phyloP scores from a whole-genome alignment of 1,284 basidiomycete genomes.

The Austropuccinia psidii region DNA sequence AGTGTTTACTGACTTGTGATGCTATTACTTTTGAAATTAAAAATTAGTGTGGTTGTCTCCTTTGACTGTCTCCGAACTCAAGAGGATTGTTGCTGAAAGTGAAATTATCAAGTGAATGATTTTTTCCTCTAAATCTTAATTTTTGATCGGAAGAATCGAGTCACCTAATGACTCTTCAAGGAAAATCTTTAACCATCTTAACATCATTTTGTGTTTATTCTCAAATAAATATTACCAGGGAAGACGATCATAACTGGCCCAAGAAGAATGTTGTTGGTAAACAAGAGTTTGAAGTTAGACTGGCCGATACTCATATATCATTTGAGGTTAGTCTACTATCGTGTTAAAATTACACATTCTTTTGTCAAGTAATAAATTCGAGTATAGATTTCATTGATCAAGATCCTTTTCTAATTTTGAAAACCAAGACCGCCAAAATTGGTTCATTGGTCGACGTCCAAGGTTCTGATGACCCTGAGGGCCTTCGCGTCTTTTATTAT shows the following conservation, averaged over 20 bases:
- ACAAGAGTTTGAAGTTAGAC: slow-evolving; percentile 89
- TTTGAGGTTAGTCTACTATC: slow-evolving; percentile 68
- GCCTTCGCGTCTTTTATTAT: slow-evolving; percentile 97
- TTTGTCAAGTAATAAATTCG: background rate
- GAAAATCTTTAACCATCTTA: background rate
- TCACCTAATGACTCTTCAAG: background rate
- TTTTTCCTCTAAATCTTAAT: background rate
- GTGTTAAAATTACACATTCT: background rate
- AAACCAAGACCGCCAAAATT: slow-evolving; percentile 82
- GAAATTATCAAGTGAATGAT: slow-evolving; percentile 82
- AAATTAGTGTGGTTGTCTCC: slow-evolving; percentile 83
- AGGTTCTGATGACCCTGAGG: slow-evolving; percentile 94
- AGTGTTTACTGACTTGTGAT: background rate
- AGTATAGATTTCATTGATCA: background rate
- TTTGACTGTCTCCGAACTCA: slow-evolving; percentile 82
- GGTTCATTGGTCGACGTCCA: slow-evolving; percentile 93
- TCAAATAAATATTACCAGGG: slow-evolving; percentile 55
- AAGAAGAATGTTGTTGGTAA: slow-evolving; percentile 97
- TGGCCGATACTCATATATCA: slow-evolving; percentile 91
- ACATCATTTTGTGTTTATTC: slow-evolving; percentile 10
- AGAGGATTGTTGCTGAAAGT: slow-evolving; percentile 84
- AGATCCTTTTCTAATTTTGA: background rate
- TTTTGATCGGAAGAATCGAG: background rate
- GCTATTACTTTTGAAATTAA: slow-evolving; percentile 21
- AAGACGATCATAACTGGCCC: slow-evolving; percentile 96